Conservation (phyloP, 148 eudicot genomes). For the Gaultheria prostrata region DNA sequence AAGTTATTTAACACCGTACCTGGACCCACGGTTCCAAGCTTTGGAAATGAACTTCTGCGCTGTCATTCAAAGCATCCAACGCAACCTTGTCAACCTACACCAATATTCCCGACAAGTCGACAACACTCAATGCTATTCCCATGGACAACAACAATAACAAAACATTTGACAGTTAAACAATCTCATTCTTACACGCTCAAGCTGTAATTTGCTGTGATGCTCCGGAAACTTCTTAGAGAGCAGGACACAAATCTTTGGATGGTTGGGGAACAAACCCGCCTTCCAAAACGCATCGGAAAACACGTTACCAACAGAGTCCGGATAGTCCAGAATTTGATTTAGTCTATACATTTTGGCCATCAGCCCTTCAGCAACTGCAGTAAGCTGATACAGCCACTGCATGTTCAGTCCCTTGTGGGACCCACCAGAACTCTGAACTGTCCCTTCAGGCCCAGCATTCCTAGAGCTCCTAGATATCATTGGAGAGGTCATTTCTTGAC, state of each 20-base stretch:
- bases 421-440: constrained; percentile 49
- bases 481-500: constrained; percentile 45
- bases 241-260: constrained; percentile 78
- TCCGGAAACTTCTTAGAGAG: constrained; percentile 92
- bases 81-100: constrained; percentile 84
- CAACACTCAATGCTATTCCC: constrained; percentile 11
- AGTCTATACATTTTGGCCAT: constrained; percentile 94
- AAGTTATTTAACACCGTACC: constrained; percentile 35
- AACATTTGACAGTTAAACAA: neutral
- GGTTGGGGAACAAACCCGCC: constrained; percentile 77
- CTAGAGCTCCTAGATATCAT: constrained; percentile 39
- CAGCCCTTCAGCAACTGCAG: constrained; percentile 92
- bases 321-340: constrained; percentile 89
- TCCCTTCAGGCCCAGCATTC: constrained; percentile 55
- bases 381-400: constrained; percentile 89
- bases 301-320: constrained; percentile 62
- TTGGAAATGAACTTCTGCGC: constrained; percentile 80
- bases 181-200: constrained; percentile 70
- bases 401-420: constrained; percentile 80
- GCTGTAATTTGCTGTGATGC: constrained; percentile 85
- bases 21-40: constrained; percentile 98
- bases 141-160: constrained; percentile 12
- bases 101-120: constrained; percentile 16
- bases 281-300: constrained; percentile 95
- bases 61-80: constrained; percentile 79